These are phyloP conservation scores for Geosiphon pyriformis DNA, from an alignment of 192 early-diverging fungal species.

Conservation along the genomic window DNA sequence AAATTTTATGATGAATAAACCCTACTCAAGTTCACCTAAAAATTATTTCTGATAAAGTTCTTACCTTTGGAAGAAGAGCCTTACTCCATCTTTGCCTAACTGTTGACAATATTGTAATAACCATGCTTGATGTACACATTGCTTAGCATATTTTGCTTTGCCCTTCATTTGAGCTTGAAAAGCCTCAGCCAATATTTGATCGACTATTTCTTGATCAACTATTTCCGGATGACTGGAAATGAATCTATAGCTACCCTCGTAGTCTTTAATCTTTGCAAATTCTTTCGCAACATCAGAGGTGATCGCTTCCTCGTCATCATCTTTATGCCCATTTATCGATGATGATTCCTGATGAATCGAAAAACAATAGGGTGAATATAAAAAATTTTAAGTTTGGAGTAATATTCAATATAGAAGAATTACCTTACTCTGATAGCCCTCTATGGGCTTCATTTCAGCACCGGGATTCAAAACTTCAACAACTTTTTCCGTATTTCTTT, in stretches of 20 bases:
- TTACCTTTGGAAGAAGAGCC: slow-evolving; percentile 76
- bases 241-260: slow-evolving; percentile 57
- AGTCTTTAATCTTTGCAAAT: slow-evolving; percentile 56
- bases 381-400: too few species aligned
- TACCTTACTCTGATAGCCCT: background rate
- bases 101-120: slow-evolving; percentile 81
- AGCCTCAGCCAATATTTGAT: slow-evolving; percentile 81
- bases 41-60: slow-evolving; percentile 16
- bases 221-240: slow-evolving; percentile 68
- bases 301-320: slow-evolving; percentile 51
- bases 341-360: slow-evolving; percentile 24
- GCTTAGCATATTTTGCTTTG: slow-evolving; percentile 58
- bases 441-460: slow-evolving; percentile 32
- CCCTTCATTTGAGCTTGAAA: slow-evolving; percentile 73
- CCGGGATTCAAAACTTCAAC: slow-evolving; percentile 63
- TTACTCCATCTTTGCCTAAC: slow-evolving; percentile 78
- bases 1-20: background rate
- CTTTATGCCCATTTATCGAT: slow-evolving; percentile 25
- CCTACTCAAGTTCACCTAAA: background rate
- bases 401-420: background rate
- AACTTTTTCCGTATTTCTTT: slow-evolving; percentile 51
- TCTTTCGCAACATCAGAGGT: slow-evolving; percentile 46
- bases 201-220: slow-evolving; percentile 61
- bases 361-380: background rate
- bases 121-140: slow-evolving; percentile 75